phyloP scores from a whole-genome alignment of 2,329 filamentous ascomycete species.

The Didymella sp. region DNA sequence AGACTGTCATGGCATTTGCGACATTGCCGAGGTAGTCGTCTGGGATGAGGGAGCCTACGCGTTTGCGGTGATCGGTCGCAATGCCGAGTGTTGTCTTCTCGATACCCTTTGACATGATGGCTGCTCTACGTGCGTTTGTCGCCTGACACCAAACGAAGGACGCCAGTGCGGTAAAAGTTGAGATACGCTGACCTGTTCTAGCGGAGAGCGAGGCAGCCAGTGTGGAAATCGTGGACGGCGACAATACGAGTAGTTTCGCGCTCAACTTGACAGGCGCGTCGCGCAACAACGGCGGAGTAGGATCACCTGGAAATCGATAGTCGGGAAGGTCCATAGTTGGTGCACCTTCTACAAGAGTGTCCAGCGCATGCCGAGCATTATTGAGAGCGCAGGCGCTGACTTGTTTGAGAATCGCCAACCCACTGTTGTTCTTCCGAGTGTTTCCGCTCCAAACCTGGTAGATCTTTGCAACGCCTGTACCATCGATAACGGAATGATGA shows the following conservation, averaged over 20 bases:
- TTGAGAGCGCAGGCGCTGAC: not conserved
- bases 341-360: not conserved
- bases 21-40: constrained; percentile 19
- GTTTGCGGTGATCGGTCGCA: constrained; percentile 12
- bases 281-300: not conserved
- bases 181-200: constrained; percentile 5
- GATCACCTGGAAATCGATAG: not conserved
- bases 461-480: constrained; percentile 22
- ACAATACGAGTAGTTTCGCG: constrained; percentile 5
- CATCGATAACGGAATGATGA: constrained; percentile 35
- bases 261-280: not conserved
- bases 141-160: constrained; percentile 31
- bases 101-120: constrained; percentile 1
- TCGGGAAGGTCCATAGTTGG: not conserved
- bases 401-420: not conserved
- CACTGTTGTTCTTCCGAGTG: not conserved
- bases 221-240: not conserved
- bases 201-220: not conserved
- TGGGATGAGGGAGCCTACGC: not conserved
- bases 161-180: constrained; percentile 26
- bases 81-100: constrained; percentile 24
- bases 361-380: not conserved
- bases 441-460: constrained; percentile 24
- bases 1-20: constrained; percentile 14
- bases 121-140: constrained; percentile 22